Evolutionary conservation across 1,139 yeast species (phyloP), one percentile per base, ranked within the genome.

Genomic region (Debaryomyces fabryi): DNA sequence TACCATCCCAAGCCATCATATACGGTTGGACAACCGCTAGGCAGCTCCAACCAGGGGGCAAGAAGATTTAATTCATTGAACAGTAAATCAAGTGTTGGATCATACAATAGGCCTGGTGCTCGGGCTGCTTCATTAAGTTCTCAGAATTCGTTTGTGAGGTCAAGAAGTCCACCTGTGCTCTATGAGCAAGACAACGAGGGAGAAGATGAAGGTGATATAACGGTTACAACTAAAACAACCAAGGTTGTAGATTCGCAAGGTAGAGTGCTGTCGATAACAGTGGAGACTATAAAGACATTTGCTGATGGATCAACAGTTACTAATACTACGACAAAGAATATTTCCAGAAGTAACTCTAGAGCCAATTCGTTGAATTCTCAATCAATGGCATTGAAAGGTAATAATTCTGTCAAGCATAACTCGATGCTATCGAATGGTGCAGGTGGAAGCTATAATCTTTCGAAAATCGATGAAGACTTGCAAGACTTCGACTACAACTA

Each of bases 281-380:
- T 78, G 6, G 72, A 74, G 53, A 74, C 77, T 9, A 65, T 71
- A 36, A 68, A 68, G 51, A 67, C 72, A 1, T 56, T 74, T 42
- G 73, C 79, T 3, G 80, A 76, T 55, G 81, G 81, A 2, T 71
- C 79, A 35, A 74, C 72, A 48, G 65, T 74, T 32, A 72, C 73
- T 45, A 79, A 76, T 56, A 75, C 79, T 3, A 72, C 75, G 25
- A 74, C 79, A 15, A 74, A 70, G 49, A 75, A 74, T 48, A 69
- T 74, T 15, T 71, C 77, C 6, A 59, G 79, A 36, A 55, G 64
- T 24, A 67, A 61, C 45, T 71, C 76, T 7, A 60, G 78, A 49
- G 55, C 63, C 29, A 72, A 68, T 51, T 67, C 76, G 16, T 54
- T 72, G 45, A 58, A 56, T 21, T 42, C 43, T 16, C 40, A 35